Base-by-base conservation (phyloP, 805 yeast genomes). In the Dipodascus geniculatus region DNA sequence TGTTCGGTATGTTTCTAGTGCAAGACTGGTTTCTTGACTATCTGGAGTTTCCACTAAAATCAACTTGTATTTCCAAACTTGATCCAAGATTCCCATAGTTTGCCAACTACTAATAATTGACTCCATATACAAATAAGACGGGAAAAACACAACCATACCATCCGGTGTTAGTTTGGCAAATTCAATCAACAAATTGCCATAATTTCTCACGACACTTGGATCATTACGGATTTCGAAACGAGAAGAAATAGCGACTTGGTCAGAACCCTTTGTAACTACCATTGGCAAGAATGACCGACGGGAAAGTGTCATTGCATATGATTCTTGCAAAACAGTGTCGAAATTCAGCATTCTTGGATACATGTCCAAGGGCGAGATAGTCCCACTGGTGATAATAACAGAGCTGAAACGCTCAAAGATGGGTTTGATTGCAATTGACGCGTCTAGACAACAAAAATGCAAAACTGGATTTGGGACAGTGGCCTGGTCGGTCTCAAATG, bases 31-130 rank as follows among this genome's bases (percentile, higher is more conserved):
- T 68, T 93, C 99, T 67, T 93, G 99, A 0, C 97, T 96, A 78
- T 93, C 99, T 0, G 99, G 99, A 0, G 99, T 93, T 66, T 93
- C 99, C 16, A 95, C 98, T 31, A 93, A 72, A 59, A 93, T 91
- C 60, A 93, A 74, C 66, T 93, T 93, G 66, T 93, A 89, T 67
- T 93, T 90, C 99, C 99, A 93, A 8, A 93, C 98, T 68, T 93
- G 98, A 67, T 93, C 99, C 61, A 93, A 70, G 47, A 93, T 90
- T 51, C 98, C 98, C 97, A 93, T 93, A 14, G 83, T 84, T 71
- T 93, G 99, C 99, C 99, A 93, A 87, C 88, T 90, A 1, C 96
- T 87, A 47, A 93, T 91, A 62, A 93, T 93, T 62, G 95, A 86
- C 68, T 93, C 99, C 99, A 93, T 93, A 68, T 93, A 95, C 42